These are phyloP conservation scores for Scheffersomyces stipitis DNA, from an alignment of 805 yeast species.

Conservation along the genomic window DNA sequence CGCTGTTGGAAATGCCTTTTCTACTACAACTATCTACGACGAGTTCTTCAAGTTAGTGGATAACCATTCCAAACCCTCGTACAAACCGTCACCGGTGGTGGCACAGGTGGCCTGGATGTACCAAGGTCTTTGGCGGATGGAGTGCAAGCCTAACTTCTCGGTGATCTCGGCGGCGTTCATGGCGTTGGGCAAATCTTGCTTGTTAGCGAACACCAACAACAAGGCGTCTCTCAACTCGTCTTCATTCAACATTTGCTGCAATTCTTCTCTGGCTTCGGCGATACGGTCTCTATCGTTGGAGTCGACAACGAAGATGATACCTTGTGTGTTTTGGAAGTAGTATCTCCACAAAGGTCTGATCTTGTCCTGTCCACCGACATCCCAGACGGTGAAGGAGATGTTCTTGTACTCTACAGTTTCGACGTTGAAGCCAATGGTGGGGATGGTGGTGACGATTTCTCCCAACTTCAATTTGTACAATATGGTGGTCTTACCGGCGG, in stretches of 20 bases:
- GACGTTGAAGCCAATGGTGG: slow-evolving; percentile 44
- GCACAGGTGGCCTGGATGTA: slow-evolving; percentile 99
- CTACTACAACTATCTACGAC: slow-evolving; percentile 8
- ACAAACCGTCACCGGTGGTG: slow-evolving; percentile 66
- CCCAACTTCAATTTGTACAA: slow-evolving; percentile 44
- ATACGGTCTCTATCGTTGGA: slow-evolving; percentile 45
- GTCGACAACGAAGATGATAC: slow-evolving; percentile 43
- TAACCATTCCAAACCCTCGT: slow-evolving; percentile 40
- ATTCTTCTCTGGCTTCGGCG: slow-evolving; percentile 43
- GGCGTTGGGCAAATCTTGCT: slow-evolving; percentile 46
- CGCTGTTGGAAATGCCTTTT: too few relatives aligned
- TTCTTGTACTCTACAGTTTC: slow-evolving; percentile 45
- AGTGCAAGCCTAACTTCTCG: slow-evolving; percentile 52
- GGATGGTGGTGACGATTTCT: slow-evolving; percentile 43
- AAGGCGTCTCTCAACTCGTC: slow-evolving; percentile 44
- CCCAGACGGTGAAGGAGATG: slow-evolving; percentile 45
- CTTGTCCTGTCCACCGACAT: slow-evolving; percentile 46
- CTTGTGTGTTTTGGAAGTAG: slow-evolving; percentile 45
- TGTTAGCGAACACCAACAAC: slow-evolving; percentile 41
- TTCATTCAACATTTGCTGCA: slow-evolving; percentile 45
- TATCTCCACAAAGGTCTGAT: slow-evolving; percentile 46
- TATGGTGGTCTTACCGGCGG: slow-evolving; percentile 44
- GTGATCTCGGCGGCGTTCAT: slow-evolving; percentile 46
- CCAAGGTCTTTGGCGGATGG: slow-evolving; percentile 99
- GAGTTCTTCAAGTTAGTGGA: slow-evolving; percentile 33